Base-by-base conservation (phyloP, 2,329 filamentous ascomycete genomes). In the Botrytis hyacinthi region DNA sequence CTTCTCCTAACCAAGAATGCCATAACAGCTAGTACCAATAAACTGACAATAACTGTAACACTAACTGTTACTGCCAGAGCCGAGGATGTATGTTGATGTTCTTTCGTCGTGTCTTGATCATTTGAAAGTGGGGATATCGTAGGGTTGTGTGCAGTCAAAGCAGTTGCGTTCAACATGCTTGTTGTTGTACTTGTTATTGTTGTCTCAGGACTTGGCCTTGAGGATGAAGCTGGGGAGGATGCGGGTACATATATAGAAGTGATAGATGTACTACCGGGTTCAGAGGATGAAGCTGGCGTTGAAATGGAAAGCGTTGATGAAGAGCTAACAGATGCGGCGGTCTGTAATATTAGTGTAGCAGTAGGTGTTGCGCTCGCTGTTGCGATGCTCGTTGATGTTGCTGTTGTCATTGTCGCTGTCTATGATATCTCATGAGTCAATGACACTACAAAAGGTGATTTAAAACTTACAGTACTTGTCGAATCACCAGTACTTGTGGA, bases 71-170 rank as follows among this genome's bases (percentile, higher is more conserved):
- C 44, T n/a, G 44, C 63, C 22, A 66, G 44, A 51, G 63, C 44
- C 12, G 63, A 66, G 35, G 63, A 66, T 51, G 63, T 51, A 37
- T 66, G 63, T 16, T 66, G 44, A 26, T 51, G 29, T 66, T 66
- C 35, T 22, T 32, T 51, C 20, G 35, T n/a, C 32, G 29, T 51
- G 63, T 46, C 63, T 37, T 51, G 29, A 32, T 32, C 46, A 66
- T 51, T 44, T 51, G 20, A 35, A 22, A 51, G 29, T n/a, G 32
- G 29, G 32, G 44, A 66, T 48, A 51, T 18, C 35, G 44, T 66
- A 66, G 63, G 22, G 32, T 16, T 66, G 26, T 66, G 14, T 66
- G 32, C 42, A 12, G 10, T 48, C 14, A 51, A 22, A 48, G 32
- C 32, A 16, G 44, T 66, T 48, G 63, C 63, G 32, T 66, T 66